These are phyloP conservation scores for Nakazawaea sp. DNA, from an alignment of 805 yeast genomes.

Conservation along the genomic window DNA sequence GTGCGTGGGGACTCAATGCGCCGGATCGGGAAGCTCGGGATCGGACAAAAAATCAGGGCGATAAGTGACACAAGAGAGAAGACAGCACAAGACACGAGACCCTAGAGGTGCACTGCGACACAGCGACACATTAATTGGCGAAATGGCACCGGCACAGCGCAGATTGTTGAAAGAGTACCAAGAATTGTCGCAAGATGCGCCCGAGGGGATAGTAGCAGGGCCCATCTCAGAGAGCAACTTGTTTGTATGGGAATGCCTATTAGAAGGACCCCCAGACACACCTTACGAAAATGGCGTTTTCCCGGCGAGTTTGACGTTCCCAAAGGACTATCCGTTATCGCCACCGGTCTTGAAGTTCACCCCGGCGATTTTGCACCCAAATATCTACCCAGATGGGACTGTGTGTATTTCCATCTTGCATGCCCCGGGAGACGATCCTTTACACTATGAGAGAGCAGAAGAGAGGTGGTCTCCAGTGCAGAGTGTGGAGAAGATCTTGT, in stretches of 20 bases:
- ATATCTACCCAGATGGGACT: constrained; percentile 88
- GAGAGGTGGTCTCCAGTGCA: constrained; percentile 99
- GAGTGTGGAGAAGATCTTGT: constrained; percentile 90
- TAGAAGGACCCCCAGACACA: constrained; percentile 46
- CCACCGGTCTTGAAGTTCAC: constrained; percentile 88
- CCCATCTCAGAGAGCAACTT: constrained; percentile 53
- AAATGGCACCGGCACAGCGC: constrained; percentile 64
- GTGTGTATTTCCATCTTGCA: constrained; percentile 95
- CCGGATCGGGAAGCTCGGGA: too few relatives aligned
- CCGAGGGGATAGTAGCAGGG: constrained; percentile 94
- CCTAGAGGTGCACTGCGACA: too few relatives aligned
- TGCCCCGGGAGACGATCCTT: constrained; percentile 96
- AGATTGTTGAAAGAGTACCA: constrained; percentile 85
- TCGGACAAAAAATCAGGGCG: too few relatives aligned
- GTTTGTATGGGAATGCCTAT: constrained; percentile 42
- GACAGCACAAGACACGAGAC: too few relatives aligned
- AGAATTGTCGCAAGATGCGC: constrained; percentile 78
- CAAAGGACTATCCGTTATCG: constrained; percentile 81
- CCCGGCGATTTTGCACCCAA: constrained; percentile 88
- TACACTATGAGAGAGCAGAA: constrained; percentile 90
- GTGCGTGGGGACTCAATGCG: too few relatives aligned
- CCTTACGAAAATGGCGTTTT: constrained; percentile 49
- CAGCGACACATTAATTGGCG: too few relatives aligned
- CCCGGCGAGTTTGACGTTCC: constrained; percentile 89
- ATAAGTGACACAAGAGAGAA: too few relatives aligned